Percentiles rank a stretch among this genome's conserved stretches.
phyloP scores from a whole-genome alignment of 495 filamentous ascomycete species.

The Penicillium robsamsonii region DNA sequence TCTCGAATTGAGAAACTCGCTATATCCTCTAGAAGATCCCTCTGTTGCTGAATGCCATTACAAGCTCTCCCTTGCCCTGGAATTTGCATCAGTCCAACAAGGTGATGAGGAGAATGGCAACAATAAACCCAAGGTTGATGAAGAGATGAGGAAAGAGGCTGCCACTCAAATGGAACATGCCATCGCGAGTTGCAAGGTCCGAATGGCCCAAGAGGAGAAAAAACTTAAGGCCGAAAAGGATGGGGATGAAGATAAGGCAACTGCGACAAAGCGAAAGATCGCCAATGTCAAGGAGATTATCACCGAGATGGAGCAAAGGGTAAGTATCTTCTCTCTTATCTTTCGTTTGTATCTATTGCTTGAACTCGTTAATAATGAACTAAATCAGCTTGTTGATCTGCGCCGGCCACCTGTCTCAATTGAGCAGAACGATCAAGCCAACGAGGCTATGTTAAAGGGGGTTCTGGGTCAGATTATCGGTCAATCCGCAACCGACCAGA shows the following conservation, averaged over 20 bases:
- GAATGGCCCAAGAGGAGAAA: constrained; percentile 72
- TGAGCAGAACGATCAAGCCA: constrained; percentile 47
- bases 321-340: constrained; percentile 35
- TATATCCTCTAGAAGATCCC: constrained; percentile 76
- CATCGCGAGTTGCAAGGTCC: constrained; percentile 72
- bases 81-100: constrained; percentile 81
- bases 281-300: constrained; percentile 83
- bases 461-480: constrained; percentile 73
- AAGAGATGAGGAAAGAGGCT: constrained; percentile 70
- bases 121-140: constrained; percentile 52
- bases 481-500: constrained; percentile 58
- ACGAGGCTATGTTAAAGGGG: constrained; percentile 56
- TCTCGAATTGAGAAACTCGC: constrained; percentile 68
- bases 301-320: constrained; percentile 80
- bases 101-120: constrained; percentile 41
- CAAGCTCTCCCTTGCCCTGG: constrained; percentile 91
- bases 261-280: constrained; percentile 63
- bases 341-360: background rate
- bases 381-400: constrained; percentile 67
- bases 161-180: constrained; percentile 75
- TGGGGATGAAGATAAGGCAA: constrained; percentile 43
- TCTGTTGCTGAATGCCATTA: constrained; percentile 90
- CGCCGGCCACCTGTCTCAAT: constrained; percentile 67
- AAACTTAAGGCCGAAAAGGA: constrained; percentile 57
- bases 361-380: constrained; percentile 20